Percentiles rank a stretch among this genome's conserved stretches.
These are phyloP conservation scores for Carallia brachiata DNA, from an alignment of 345 rosid genomes.

Conservation along the genomic window DNA sequence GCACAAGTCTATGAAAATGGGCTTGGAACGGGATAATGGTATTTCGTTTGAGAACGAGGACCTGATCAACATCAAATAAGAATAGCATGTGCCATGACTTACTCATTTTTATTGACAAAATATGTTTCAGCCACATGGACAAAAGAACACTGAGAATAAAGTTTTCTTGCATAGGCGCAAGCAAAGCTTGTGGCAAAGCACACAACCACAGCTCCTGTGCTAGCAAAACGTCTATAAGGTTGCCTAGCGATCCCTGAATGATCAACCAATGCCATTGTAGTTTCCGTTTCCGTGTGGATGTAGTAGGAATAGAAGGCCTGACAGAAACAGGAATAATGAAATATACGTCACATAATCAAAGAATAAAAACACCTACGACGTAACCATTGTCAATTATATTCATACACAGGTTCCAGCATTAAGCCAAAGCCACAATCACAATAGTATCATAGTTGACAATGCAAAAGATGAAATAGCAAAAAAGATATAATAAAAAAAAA, in stretches of 20 bases:
- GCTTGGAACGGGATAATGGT: no score
- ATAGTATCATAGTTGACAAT: no score
- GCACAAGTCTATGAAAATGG: no score
- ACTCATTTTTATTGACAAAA: conserved; percentile 38
- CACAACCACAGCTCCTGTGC: conserved; percentile 28
- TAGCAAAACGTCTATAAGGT: conserved; percentile 22
- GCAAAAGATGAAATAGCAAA: no score
- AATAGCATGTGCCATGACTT: conserved; percentile 4
- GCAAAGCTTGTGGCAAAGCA: conserved; percentile 24
- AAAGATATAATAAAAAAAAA: no score
- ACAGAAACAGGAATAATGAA: no score
- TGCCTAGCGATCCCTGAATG: conserved; percentile 22
- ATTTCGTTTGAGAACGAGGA: background rate
- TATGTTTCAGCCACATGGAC: conserved; percentile 34
- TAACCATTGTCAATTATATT: no score
- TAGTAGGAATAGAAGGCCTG: no score
- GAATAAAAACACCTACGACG: no score
- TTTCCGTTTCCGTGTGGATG: conserved; percentile 37
- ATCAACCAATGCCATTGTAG: conserved; percentile 27
- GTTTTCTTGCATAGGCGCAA: conserved; percentile 37
- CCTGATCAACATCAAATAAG: background rate
- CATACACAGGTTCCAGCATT: no score
- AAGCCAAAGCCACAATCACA: no score
- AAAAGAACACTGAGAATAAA: conserved; percentile 27
- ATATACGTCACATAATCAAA: no score